Base-by-base conservation (phyloP, 768 basidiomycete species). In the Termitomyces sp. region DNA sequence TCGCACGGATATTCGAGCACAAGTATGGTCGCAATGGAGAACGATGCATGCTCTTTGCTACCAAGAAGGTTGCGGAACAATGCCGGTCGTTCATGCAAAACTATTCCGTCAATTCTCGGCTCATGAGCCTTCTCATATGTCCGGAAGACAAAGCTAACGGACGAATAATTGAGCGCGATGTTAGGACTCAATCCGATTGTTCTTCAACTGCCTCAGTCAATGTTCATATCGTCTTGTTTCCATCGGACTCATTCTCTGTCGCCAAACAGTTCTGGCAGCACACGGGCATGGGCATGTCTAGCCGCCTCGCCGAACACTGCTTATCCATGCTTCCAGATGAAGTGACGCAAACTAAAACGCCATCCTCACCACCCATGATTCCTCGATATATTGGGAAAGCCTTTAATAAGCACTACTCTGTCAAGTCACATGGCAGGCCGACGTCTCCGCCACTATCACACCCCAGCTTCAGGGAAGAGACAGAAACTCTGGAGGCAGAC, bases 211-310 rank as follows among this genome's bases (percentile, higher is more conserved):
- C 67, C 46, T 74, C 79, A 60, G 72, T 82, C 38, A 85, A 90
- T 56, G 78, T 99, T 1, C 87, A 96, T 68, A 90, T 95, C 61
- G 86, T 87, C 1, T 73, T 99, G 16, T 92, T 95, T 68, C 84
- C 87, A 6, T 69, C 74, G 2, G 78, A 83, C 4, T 70, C 81
- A 4, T 86, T 80, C 63, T 65, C 79, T 9, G 68, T 87, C 7
- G 93, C 92, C 8, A 96, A 91, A 68, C 81, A 93, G 69, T 98
- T 95, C 71, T 98, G 96, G 96, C 95, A 98, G 63, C 96, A 98
- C 68, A 85, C 89, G 0, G 96, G 96, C 0, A 75, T 89, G 57
- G 95, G 95, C 1, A 86, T 99, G 40, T 93, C 90, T 3, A 94
- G 91, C 59, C 86, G 96, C 7, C 73, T 89, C 19, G 94, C 94